Evolutionary conservation across 75 land plant genomes (phyloP).

Genomic region (Isoetes taiwanensis): DNA sequence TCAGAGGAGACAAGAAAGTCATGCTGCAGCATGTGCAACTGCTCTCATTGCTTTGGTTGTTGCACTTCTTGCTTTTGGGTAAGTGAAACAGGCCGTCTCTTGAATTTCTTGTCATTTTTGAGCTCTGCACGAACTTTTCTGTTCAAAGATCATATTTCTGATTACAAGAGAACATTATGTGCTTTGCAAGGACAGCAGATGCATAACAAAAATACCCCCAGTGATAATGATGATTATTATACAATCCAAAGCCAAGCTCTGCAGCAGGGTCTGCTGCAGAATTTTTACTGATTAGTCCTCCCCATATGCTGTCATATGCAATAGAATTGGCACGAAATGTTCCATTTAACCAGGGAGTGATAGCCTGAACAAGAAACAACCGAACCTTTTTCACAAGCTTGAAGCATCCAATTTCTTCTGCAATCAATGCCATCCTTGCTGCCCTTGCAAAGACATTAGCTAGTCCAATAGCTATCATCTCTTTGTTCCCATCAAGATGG

Average conservation of each 20-base stretch:
- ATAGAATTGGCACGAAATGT: conserved; percentile 50
- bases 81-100: no score
- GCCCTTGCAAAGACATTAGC: conserved; percentile 76
- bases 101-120: no score
- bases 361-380: conserved; percentile 34
- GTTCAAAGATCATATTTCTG: no score
- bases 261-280: conserved; percentile 48
- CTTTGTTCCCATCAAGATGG: no score
- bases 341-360: conserved; percentile 91
- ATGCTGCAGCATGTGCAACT: no score
- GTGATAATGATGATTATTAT: conserved; percentile 84
- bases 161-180: no score
- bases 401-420: conserved; percentile 45
- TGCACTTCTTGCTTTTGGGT: no score
- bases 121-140: no score
- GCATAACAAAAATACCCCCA: conserved; percentile 81
- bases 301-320: conserved; percentile 67
- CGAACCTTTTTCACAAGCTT: conserved; percentile 29
- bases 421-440: conserved; percentile 71
- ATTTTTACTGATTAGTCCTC: conserved; percentile 55
- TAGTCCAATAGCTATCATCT: no score
- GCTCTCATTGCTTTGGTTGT: no score
- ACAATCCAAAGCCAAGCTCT: conserved; percentile 84
- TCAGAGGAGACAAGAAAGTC: no score
- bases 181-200: conserved; percentile 26